Conservation (phyloP, 176 grass and related monocot species). For the Oryza meyeriana region DNA sequence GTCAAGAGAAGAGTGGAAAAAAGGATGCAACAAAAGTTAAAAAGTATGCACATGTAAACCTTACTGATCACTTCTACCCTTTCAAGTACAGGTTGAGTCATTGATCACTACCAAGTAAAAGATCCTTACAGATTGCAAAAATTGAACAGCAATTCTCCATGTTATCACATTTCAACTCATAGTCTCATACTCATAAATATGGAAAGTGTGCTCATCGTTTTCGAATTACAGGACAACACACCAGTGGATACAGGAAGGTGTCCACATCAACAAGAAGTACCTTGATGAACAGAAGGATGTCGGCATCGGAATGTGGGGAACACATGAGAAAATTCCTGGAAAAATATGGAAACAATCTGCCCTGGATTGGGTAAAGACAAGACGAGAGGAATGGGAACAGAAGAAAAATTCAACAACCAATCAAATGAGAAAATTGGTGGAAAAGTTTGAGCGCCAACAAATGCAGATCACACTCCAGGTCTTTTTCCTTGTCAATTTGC, state of each 20-base stretch:
- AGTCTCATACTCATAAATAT: not conserved
- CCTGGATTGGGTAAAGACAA: not conserved
- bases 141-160: not conserved
- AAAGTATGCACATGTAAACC: not conserved
- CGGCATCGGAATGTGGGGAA: not conserved
- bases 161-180: not conserved
- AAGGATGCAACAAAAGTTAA: not conserved
- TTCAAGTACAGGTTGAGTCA: not conserved
- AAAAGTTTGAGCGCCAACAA: slow-evolving; percentile 25
- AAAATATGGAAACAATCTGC: slow-evolving; percentile 30
- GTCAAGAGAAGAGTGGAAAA: not conserved
- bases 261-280: slow-evolving; percentile 23
- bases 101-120: not conserved
- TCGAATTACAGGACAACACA: slow-evolving; percentile 7
- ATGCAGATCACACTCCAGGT: slow-evolving; percentile 27
- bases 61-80: not conserved
- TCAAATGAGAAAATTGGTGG: slow-evolving; percentile 7
- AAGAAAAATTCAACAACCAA: slow-evolving; percentile 10
- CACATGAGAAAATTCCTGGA: slow-evolving; percentile 38
- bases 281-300: slow-evolving; percentile 25
- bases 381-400: not conserved
- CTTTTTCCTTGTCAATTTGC: slow-evolving; percentile 16
- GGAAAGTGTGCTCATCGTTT: not conserved
- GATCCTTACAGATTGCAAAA: not conserved
- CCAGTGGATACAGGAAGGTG: slow-evolving; percentile 11